A percentile compares a stretch with the other conserved stretches of the same genome.
phyloP scores from a whole-genome alignment of 1,284 basidiomycete genomes.

The Chalciporus sp. region DNA sequence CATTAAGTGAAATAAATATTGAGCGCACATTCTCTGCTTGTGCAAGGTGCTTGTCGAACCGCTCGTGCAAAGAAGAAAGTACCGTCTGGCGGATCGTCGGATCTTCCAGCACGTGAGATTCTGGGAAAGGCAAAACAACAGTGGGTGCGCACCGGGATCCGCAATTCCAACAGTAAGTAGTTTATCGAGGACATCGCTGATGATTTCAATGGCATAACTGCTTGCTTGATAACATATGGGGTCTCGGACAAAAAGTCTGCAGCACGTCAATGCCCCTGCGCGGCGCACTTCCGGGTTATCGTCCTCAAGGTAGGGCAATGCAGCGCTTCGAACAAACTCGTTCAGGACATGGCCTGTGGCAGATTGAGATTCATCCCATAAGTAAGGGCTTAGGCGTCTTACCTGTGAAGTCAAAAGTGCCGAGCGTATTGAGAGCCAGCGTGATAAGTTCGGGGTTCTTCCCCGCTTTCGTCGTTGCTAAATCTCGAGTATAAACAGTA shows the following conservation, averaged over 20 bases:
- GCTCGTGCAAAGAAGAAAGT: conserved; percentile 85
- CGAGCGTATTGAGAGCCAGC: conserved; percentile 86
- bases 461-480: conserved; percentile 50
- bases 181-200: conserved; percentile 98
- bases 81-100: conserved; percentile 87
- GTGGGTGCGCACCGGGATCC: conserved; percentile 77
- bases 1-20: conserved; percentile 96
- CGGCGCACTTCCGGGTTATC: conserved; percentile 89
- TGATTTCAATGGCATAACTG: conserved; percentile 95
- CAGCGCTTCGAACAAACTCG: conserved; percentile 94
- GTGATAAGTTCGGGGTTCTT: conserved; percentile 80
- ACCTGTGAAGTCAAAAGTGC: conserved; percentile 95
- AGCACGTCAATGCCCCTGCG: conserved; percentile 93
- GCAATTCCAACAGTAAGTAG: conserved; percentile 96
- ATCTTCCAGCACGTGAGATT: conserved; percentile 47
- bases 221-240: conserved; percentile 97
- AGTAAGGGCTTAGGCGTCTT: conserved; percentile 23
- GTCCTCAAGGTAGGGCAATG: conserved; percentile 93
- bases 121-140: background rate
- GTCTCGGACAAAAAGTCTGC: conserved; percentile 89
- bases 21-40: conserved; percentile 98
- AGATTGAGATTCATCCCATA: conserved; percentile 14
- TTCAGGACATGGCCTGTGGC: conserved; percentile 84
- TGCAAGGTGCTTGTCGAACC: conserved; percentile 97
- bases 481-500: conserved; percentile 53